A percentile compares a stretch with the other conserved stretches of the same genome.
These are phyloP conservation scores for Pichia sp. DNA, from an alignment of 1,139 yeast species.

Conservation along the genomic window DNA sequence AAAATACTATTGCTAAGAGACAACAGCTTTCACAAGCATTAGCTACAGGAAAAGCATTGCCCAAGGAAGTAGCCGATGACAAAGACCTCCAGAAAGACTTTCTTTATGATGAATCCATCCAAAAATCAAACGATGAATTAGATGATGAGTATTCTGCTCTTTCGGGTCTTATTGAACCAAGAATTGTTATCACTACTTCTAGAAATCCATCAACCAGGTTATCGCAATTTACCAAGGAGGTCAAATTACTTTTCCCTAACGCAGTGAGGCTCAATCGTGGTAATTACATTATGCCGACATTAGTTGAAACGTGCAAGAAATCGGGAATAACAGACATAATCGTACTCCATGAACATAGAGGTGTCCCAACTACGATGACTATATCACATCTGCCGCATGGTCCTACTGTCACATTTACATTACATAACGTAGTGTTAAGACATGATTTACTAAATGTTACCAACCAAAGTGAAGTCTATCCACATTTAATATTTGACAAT, in stretches of 20 bases:
- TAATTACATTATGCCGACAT: conserved; percentile 77
- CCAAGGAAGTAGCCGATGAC: conserved; percentile 89
- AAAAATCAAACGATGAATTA: conserved; percentile 43
- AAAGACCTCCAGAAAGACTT: conserved; percentile 72
- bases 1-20: conserved; percentile 78
- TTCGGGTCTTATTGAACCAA: conserved; percentile 90
- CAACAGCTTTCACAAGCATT: conserved; percentile 82
- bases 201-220: conserved; percentile 84
- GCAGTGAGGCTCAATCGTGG: conserved; percentile 90
- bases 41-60: conserved; percentile 86
- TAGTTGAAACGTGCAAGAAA: conserved; percentile 74
- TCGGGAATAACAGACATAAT: conserved; percentile 77
- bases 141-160: conserved; percentile 91
- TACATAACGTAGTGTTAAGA: conserved; percentile 90
- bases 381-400: conserved; percentile 97
- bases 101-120: conserved; percentile 74
- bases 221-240: conserved; percentile 88
- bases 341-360: conserved; percentile 92
- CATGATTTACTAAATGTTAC: conserved; percentile 89
- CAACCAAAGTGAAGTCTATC: conserved; percentile 85
- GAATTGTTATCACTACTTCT: conserved; percentile 86
- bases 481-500: conserved; percentile 90
- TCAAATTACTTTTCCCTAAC: conserved; percentile 84
- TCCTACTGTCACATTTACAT: conserved; percentile 89
- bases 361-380: conserved; percentile 93